These are phyloP conservation scores for Coniochaeta sp. DNA, from an alignment of 2,329 filamentous ascomycete species.

Conservation along the genomic window DNA sequence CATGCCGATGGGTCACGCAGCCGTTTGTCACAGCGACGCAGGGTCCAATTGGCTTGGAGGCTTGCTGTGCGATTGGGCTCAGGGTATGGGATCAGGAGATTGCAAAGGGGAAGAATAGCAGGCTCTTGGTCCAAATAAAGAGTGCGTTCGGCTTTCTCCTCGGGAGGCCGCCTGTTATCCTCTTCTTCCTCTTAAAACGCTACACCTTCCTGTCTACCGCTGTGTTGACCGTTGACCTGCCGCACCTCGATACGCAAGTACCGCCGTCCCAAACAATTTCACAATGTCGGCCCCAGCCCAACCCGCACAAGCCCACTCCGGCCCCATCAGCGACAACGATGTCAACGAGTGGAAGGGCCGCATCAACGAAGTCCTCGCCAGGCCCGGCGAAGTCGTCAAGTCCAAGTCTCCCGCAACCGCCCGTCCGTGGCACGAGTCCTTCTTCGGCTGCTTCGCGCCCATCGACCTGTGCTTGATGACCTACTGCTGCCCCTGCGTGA, in stretches of 20 bases:
- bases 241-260: too few species aligned
- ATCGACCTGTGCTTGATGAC: slow-evolving; percentile 36
- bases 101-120: not conserved
- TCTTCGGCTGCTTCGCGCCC: slow-evolving; percentile 38
- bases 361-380: slow-evolving; percentile 35
- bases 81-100: not conserved
- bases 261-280: not conserved
- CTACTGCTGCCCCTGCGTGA: slow-evolving; percentile 39
- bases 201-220: too few species aligned
- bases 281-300: not conserved
- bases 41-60: not conserved
- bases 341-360: slow-evolving; percentile 35
- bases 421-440: slow-evolving; percentile 29
- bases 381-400: slow-evolving; percentile 33
- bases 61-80: not conserved
- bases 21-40: too few species aligned
- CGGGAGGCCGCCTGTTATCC: not conserved
- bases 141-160: not conserved
- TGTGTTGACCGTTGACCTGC: too few species aligned
- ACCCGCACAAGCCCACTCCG: slow-evolving; percentile 18
- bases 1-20: not conserved
- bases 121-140: not conserved
- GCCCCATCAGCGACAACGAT: slow-evolving; percentile 33
- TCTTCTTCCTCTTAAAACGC: not conserved
- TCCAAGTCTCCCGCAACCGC: slow-evolving; percentile 29